Base-by-base conservation (phyloP, 345 rosid species). In the Conringia planisiliqua region DNA sequence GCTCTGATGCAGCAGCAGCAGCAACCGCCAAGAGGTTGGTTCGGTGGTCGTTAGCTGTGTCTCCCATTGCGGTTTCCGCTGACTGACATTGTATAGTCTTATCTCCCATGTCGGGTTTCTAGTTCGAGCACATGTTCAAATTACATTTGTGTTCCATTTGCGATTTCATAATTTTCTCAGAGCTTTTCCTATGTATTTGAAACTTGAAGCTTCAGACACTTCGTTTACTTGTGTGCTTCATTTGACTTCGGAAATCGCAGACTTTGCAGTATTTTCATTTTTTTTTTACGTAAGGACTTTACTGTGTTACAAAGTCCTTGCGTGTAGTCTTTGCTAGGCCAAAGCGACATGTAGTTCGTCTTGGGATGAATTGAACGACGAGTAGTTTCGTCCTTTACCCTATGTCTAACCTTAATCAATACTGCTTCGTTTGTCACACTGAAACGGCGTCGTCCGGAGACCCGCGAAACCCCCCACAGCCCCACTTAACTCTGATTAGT, bases 11-110 rank as follows among this genome's bases (percentile, higher is more conserved):
- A 77, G 11, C 91, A 86, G 43, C 78, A 83, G 74, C 96, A 86
- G 60, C 97, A 84, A 79, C 89, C 88, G 8, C 96, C 73, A 20
- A 83, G 93, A 87, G 88, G 86, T 68, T 93, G 97, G 96, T 80
- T 83, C 26, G 89, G 93, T 58, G 80, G 73, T 44, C 87, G 90
- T 75, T 92, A 84, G 70, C 56, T 35, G 58, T 7, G 16, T 62
- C 59, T 61, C 56, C 18, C 18, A 7, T 46, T 35, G 54, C 10
- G 67, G 54, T 47, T 18, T 57, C 51, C 12, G 35, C 13, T 62
- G 58, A 70, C 13, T 62, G 58, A 70, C 80, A 70, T 70, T 76
- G 80, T 76, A 76, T 56, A 70, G 80, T 70, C 47, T 58, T 39
- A 44, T 67, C 54, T 35, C 72, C 55, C 60, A 17, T 46, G 51